phyloP scores from a whole-genome alignment of 108 stramenopile genomes.

The Pseudonitzschia multistriata region DNA sequence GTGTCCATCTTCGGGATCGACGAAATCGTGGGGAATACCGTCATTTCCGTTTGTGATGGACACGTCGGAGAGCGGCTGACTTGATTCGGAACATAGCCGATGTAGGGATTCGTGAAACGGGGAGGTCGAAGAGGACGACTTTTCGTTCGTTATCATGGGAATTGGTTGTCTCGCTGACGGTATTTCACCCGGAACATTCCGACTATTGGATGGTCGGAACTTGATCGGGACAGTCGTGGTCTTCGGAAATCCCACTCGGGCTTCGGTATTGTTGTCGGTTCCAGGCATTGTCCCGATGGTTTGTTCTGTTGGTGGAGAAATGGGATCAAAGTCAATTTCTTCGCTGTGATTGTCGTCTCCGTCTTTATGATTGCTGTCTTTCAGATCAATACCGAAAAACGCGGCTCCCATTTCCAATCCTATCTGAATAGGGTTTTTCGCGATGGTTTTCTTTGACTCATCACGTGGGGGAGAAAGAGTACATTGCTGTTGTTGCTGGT shows the following conservation, averaged over 20 bases:
- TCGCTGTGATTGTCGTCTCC: not conserved
- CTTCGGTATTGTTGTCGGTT: not conserved
- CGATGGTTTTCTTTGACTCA: not conserved
- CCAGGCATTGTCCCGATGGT: not conserved
- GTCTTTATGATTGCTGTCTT: not conserved
- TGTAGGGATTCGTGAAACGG: conserved; percentile 14
- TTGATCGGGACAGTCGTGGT: not conserved
- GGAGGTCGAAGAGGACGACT: not conserved
- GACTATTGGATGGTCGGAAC: not conserved
- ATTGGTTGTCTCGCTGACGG: not conserved
- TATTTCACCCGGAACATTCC: not conserved
- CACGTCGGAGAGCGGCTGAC: not conserved
- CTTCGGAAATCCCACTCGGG: not conserved
- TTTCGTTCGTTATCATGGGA: not conserved
- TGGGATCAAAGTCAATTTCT: not conserved
- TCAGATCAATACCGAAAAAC: conserved; percentile 16
- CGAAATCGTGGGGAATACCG: conserved; percentile 39
- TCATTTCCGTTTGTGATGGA: not conserved
- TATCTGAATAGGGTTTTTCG: conserved; percentile 19
- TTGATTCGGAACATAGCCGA: conserved; percentile 12
- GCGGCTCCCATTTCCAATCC: conserved; percentile 1
- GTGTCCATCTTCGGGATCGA: conserved; percentile 67
- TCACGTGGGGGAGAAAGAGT: not conserved
- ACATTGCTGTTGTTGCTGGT: not conserved
- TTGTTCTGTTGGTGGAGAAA: not conserved